Evolutionary conservation across 2,329 filamentous ascomycete genomes (phyloP).

Genomic region (Ampelomyces quisqualis): DNA sequence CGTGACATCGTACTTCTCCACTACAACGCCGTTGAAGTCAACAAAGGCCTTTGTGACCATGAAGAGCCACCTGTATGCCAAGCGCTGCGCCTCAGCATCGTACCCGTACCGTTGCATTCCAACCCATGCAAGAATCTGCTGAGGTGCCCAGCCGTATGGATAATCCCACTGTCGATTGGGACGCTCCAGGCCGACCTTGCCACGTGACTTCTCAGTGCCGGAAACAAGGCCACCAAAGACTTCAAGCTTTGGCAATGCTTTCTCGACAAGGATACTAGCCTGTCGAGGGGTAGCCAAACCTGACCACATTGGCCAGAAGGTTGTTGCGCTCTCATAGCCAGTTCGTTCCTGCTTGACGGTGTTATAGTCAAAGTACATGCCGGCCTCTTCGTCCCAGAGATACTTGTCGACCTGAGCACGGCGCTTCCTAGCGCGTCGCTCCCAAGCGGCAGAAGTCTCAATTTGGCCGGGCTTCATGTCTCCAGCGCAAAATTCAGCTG

Average conservation of each 20-base stretch:
- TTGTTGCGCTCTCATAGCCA: conserved; percentile 86
- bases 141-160: conserved; percentile 96
- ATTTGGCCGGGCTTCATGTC: conserved; percentile 64
- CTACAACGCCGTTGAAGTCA: conserved; percentile 96
- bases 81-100: conserved; percentile 79
- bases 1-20: conserved; percentile 98
- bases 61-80: conserved; percentile 95
- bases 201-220: conserved; percentile 86
- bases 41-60: conserved; percentile 99
- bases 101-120: conserved; percentile 90
- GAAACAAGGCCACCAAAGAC: conserved; percentile 83
- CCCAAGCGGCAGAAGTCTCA: conserved; percentile 85
- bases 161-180: conserved; percentile 99
- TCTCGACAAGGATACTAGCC: conserved; percentile 77
- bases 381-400: conserved; percentile 86
- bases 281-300: conserved; percentile 83
- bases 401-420: conserved; percentile 88
- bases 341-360: conserved; percentile 78
- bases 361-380: conserved; percentile 98
- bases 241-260: conserved; percentile 84
- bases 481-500: conserved; percentile 74
- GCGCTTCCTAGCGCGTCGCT: conserved; percentile 80
- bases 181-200: conserved; percentile 72
- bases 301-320: conserved; percentile 97
- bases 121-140: conserved; percentile 98